Base-by-base conservation (phyloP, 2,329 filamentous ascomycete genomes). In the Penicillium brevicompactum region DNA sequence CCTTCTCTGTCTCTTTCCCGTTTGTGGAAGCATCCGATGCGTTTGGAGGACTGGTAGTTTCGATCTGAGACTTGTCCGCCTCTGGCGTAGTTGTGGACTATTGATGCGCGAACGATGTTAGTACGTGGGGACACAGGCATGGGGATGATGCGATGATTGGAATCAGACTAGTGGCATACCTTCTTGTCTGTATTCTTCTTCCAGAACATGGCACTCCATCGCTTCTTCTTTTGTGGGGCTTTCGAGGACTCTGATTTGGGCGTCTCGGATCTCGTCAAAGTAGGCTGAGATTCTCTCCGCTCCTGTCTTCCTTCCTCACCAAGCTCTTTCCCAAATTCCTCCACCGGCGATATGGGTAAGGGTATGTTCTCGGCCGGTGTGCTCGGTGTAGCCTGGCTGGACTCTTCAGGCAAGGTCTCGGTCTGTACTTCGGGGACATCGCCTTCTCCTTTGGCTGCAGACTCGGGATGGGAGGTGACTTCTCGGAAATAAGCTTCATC, bases 401-500 rank as follows among this genome's bases (percentile, higher is more conserved):
- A 50, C 27, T 5, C 46, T 22, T 49, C 50, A 8, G 37, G 4
- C 31, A 27, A 22, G 13, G n/a, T 40, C 34, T 38, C 48, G 0
- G 11, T 8, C 18, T 32, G 14, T 3, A 11, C 5, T 32, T 52
- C 40, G 10, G 47, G 40, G 7, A 63, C 62, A 3, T 53, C 49
- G 5, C 51, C 16, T 4, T 51, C 18, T 3, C 46, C 27, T 1
- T 27, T 16, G 4, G 54, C 37, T 2, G 18, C 49, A 22, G 70
- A 62, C 7, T 72, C 73, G 9, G 74, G 68, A 34, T 79, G 75
- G 7, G 78, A 75, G 3, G 79, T 79, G 31, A 85, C 78, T 32
- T 74, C 73, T 51, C 78, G 74, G 32, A 87, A 70, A 61, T 86
- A 87, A 49, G 78, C 74, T 61, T 86, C 82, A 58, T 87, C 84